Evolutionary conservation across 352 stramenopile genomes (phyloP), one percentile per base, ranked within the genome.

Genomic region (Chrysophaeum taylorii): DNA sequence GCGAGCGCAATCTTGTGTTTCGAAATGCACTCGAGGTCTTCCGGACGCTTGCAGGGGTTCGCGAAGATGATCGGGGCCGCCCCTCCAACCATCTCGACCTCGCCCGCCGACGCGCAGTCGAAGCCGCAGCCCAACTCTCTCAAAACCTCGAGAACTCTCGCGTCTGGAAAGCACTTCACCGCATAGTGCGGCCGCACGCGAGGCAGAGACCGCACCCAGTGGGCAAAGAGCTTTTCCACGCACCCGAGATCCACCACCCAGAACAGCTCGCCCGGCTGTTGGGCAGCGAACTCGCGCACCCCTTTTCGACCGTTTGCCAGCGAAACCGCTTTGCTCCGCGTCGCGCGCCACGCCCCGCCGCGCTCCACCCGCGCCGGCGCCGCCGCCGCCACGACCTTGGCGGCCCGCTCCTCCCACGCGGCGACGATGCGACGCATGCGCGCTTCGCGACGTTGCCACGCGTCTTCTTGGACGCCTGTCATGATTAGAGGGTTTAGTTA

Each of bases 41-140:
- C 88, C 27, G 82, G 79, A 74, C 92, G 84, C 81, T 97, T 97
- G 82, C 88, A 95, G 48, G 91, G 92, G 81, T 97, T 96, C 68
- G 91, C 91, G 79, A 94, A 97, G 69, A 97, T 94, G 73, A 97
- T 93, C 7, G 72, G 42, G 0, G 70, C 33, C 18, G 18, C 18
- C 33, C 57, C 33, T 1, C 1, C 2, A 14, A 96, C 91, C 5
- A 90, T 76, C 69, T 84, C 73, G 74, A 96, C 96, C 76, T 96
- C 92, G 25, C 77, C 85, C 70, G 83, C 74, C 14, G 83, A 94
- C 36, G 91, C 92, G 76, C 92, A 97, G 81, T 97, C 92, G 75
- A 97, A 97, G 75, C 81, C 81, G 73, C 72, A 79, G 12, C 81
- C 81, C 29, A 82, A 35, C 18, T 43, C 70, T 1, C 73, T 73